Percentiles rank a stretch among this genome's conserved stretches.
These are phyloP conservation scores for Tricholoma bakamatsutake DNA, from an alignment of 768 basidiomycete genomes.

Conservation along the genomic window DNA sequence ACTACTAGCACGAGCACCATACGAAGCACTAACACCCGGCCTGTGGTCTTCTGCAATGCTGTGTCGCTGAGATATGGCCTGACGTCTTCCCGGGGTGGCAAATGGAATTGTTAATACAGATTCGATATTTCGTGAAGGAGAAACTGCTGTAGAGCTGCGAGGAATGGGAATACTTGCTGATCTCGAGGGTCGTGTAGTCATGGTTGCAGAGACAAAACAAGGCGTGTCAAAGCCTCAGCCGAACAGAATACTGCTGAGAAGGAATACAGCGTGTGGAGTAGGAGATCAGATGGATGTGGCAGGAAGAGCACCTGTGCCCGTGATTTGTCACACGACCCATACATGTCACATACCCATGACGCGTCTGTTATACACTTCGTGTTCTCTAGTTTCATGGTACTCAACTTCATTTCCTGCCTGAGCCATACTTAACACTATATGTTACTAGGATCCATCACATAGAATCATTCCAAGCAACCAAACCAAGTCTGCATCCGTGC, in stretches of 20 bases:
- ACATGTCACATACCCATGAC: slow-evolving; percentile 14
- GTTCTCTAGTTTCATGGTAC: slow-evolving; percentile 22
- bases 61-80: slow-evolving; percentile 20
- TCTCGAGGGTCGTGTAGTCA: slow-evolving; percentile 50
- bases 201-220: slow-evolving; percentile 16
- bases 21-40: slow-evolving; percentile 27
- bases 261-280: not conserved
- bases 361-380: slow-evolving; percentile 12
- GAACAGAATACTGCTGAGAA: not conserved
- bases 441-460: slow-evolving; percentile 41
- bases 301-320: not conserved
- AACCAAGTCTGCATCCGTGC: slow-evolving; percentile 56
- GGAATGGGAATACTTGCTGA: slow-evolving; percentile 67
- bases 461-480: slow-evolving; percentile 55
- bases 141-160: slow-evolving; percentile 37
- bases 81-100: slow-evolving; percentile 33
- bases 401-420: not conserved
- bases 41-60: slow-evolving; percentile 29
- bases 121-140: slow-evolving; percentile 56
- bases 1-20: slow-evolving; percentile 31
- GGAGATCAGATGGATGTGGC: slow-evolving; percentile 7
- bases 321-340: slow-evolving; percentile 8
- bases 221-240: not conserved
- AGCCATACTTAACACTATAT: not conserved
- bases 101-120: slow-evolving; percentile 61